A percentile compares a stretch with the other conserved stretches of the same genome.
Evolutionary conservation across 192 early-diverging fungal species (phyloP).

Genomic region (Rhizophlyctis rosea): DNA sequence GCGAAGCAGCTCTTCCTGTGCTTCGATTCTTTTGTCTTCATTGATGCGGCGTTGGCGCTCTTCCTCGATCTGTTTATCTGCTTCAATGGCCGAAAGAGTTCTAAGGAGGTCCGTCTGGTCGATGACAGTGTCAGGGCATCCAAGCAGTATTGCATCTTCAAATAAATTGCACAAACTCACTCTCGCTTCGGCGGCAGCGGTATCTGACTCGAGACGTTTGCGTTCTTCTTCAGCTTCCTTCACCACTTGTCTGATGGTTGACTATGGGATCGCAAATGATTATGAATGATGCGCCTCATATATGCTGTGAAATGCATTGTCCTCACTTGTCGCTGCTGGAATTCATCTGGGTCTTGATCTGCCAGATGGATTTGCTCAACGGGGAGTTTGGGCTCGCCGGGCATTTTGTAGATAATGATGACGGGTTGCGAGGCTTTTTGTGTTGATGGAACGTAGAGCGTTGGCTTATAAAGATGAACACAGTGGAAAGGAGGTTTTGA

Average conservation of each 20-base stretch:
- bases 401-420: too few species aligned
- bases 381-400: too few species aligned
- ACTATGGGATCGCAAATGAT: background rate
- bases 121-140: background rate
- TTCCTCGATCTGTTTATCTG: conserved; percentile 14
- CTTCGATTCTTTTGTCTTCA: conserved; percentile 2
- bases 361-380: background rate
- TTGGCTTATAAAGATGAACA: too few species aligned
- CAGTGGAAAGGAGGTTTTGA: too few species aligned
- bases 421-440: too few species aligned
- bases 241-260: background rate
- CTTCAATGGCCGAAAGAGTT: conserved; percentile 20
- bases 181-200: conserved; percentile 17
- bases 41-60: conserved; percentile 17
- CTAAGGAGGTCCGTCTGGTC: conserved; percentile 9
- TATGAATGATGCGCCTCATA: background rate
- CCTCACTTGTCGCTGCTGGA: background rate
- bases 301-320: background rate
- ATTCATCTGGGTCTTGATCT: background rate
- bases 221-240: conserved; percentile 9
- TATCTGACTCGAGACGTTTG: conserved; percentile 8
- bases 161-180: background rate
- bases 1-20: conserved; percentile 25
- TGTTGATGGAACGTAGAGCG: too few species aligned
- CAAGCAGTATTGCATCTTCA: background rate